A percentile compares a stretch with the other conserved stretches of the same genome.
Conservation (phyloP, 2,329 filamentous ascomycete species). For the Lasiodiplodia sp. region DNA sequence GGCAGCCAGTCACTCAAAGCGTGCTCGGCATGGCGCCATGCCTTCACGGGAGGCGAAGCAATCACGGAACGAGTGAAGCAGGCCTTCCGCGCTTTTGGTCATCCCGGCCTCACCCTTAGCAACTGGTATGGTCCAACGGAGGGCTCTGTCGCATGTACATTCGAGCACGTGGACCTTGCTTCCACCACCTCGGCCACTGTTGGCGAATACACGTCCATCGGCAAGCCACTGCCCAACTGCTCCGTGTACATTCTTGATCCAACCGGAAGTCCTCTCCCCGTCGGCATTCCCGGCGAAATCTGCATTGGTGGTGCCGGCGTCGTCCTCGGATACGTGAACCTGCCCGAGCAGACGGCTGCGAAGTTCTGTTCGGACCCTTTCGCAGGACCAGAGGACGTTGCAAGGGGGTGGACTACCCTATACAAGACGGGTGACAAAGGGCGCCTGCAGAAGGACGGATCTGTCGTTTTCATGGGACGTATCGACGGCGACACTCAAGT, state of each 20-base stretch:
- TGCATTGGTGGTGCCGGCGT: constrained; percentile 50
- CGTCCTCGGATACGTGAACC: constrained; percentile 45
- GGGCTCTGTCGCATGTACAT: not conserved
- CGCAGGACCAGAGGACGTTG: not conserved
- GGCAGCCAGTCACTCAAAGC: constrained; percentile 33
- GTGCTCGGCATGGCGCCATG: constrained; percentile 39
- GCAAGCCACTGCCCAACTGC: constrained; percentile 47
- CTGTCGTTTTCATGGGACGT: constrained; percentile 39
- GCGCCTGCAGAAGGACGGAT: constrained; percentile 44
- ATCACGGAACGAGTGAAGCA: constrained; percentile 14
- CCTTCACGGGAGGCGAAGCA: constrained; percentile 38
- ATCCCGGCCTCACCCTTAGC: constrained; percentile 23
- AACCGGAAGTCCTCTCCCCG: constrained; percentile 46
- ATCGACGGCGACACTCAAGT: constrained; percentile 35
- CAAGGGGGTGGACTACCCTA: constrained; percentile 38
- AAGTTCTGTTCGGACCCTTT: constrained; percentile 33
- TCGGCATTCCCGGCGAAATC: constrained; percentile 54
- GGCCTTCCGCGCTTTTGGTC: constrained; percentile 21
- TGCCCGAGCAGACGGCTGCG: constrained; percentile 32
- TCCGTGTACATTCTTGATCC: constrained; percentile 51
- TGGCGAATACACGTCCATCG: constrained; percentile 35
- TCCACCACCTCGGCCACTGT: constrained; percentile 39
- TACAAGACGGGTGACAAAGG: constrained; percentile 53
- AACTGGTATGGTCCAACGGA: constrained; percentile 37
- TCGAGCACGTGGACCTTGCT: constrained; percentile 1